Conservation (phyloP, 176 grass and related monocot genomes). For the Carex littledalei region DNA sequence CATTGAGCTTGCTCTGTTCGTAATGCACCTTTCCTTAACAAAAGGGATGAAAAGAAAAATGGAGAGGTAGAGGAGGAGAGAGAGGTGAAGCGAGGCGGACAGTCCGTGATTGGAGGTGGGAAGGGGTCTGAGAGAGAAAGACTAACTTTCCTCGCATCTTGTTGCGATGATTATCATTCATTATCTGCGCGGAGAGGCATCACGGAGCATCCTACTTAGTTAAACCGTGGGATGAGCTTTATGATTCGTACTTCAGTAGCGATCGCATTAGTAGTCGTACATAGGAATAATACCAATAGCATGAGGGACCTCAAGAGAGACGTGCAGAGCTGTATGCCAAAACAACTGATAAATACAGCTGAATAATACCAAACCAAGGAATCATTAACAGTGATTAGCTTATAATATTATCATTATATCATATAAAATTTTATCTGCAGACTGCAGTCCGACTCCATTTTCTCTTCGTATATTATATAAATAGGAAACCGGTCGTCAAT, state of each 20-base stretch:
- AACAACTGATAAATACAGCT: not conserved
- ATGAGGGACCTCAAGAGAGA: not conserved
- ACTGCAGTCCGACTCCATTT: not conserved
- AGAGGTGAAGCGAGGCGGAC: not conserved
- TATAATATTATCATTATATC: not conserved
- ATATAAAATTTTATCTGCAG: not conserved
- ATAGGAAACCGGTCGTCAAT: not conserved
- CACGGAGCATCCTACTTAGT: not conserved
- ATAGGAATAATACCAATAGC: too few relatives aligned
- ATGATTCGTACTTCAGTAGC: not conserved
- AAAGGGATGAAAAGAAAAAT: not conserved
- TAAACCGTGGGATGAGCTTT: not conserved
- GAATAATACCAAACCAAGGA: not conserved
- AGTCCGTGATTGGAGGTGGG: constrained; percentile 20
- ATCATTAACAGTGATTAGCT: not conserved
- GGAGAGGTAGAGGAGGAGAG: not conserved
- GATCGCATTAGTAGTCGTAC: not conserved
- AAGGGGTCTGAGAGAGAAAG: not conserved
- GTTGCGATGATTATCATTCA: not conserved
- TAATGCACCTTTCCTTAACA: not conserved
- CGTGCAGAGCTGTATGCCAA: constrained; percentile 17
- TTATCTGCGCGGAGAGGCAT: not conserved
- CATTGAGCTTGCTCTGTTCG: not conserved
- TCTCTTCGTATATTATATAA: not conserved
- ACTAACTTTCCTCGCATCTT: not conserved